Conservation (phyloP, 768 basidiomycete species). For the Amanita muscaria region DNA sequence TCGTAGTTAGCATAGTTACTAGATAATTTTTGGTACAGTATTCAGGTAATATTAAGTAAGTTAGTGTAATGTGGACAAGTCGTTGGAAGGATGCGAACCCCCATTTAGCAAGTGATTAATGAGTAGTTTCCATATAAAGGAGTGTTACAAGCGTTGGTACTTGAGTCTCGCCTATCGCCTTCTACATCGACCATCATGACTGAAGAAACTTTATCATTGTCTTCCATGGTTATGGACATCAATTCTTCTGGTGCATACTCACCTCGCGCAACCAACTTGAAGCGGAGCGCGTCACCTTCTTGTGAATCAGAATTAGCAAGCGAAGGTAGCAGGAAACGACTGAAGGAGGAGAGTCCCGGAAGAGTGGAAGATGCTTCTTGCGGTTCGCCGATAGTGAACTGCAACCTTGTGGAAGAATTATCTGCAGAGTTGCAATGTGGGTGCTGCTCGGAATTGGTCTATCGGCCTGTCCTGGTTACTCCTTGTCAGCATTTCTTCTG, state of each 20-base stretch:
- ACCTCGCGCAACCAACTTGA: slow-evolving; percentile 23
- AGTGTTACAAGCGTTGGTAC: not conserved
- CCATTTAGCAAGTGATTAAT: not conserved
- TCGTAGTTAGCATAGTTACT: no score
- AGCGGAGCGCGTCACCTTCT: slow-evolving; percentile 55
- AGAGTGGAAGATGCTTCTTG: not conserved
- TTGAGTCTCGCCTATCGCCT: not conserved
- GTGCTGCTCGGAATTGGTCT: slow-evolving; percentile 76
- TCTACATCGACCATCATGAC: slow-evolving; percentile 7
- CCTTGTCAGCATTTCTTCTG: slow-evolving; percentile 91
- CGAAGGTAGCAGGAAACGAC: slow-evolving; percentile 48
- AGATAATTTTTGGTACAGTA: no score
- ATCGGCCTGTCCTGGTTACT: slow-evolving; percentile 71
- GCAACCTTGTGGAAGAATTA: slow-evolving; percentile 48
- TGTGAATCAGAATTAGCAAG: slow-evolving; percentile 38
- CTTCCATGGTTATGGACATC: not conserved
- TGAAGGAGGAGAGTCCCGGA: slow-evolving; percentile 35
- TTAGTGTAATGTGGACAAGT: not conserved
- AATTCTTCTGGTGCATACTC: not conserved
- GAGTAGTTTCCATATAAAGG: slow-evolving; percentile 6
- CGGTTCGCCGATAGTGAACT: slow-evolving; percentile 10
- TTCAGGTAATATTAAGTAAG: slow-evolving; percentile 4
- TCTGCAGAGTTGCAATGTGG: slow-evolving; percentile 76
- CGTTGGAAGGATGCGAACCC: not conserved
- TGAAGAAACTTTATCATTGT: slow-evolving; percentile 1